Evolutionary conservation across 2,329 filamentous ascomycete genomes (phyloP), one percentile per base, ranked within the genome.

Genomic region (Mollisia scopiformis): DNA sequence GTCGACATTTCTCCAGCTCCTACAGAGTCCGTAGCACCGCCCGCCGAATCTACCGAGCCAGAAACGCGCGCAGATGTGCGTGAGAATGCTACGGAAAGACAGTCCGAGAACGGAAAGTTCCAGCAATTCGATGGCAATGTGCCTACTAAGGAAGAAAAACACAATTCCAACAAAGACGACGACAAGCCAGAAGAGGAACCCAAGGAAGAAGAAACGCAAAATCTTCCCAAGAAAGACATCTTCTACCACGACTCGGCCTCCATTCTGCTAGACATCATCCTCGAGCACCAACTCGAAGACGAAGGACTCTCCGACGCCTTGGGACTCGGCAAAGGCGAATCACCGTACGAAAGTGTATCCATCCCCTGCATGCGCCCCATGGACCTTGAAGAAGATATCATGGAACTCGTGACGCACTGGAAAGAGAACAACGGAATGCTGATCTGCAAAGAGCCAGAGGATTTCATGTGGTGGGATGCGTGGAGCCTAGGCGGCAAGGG

Each of bases 401-500:
- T 60, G 35, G 67, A 62, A 2, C 46, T 62, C 2, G 37, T 28
- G 5, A 43, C 58, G 30, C 58, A 54, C n/a, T 33, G 61, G 16
- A 52, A 39, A 0, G 66, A 71, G 23, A 14, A 61, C 0, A 67
- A 68, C 23, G 69, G 71, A 23, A 41, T 66, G 41, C 16, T 66
- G 3, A 58, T 75, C 27, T 86, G 84, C 66, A 63, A 64, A 4
- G 39, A 63, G 2, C 69, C 69, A 6, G 72, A 79, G 14, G 74
- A 79, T 13, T 80, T 83, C 61, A 73, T 87, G 2, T 86, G 84
- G 69, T 81, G 79, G 70, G 81, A 82, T 52, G 74, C 76, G 0
- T 84, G 84, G 43, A 80, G 76, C 0, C 71, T 85, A 3, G 75
- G 74, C 14, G 63, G 65, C 39, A 69, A 72, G 23, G 78, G 75